A percentile compares a stretch with the other conserved stretches of the same genome.
phyloP scores from a whole-genome alignment of 2,329 filamentous ascomycete species.

The Lachnellula occidentalis region DNA sequence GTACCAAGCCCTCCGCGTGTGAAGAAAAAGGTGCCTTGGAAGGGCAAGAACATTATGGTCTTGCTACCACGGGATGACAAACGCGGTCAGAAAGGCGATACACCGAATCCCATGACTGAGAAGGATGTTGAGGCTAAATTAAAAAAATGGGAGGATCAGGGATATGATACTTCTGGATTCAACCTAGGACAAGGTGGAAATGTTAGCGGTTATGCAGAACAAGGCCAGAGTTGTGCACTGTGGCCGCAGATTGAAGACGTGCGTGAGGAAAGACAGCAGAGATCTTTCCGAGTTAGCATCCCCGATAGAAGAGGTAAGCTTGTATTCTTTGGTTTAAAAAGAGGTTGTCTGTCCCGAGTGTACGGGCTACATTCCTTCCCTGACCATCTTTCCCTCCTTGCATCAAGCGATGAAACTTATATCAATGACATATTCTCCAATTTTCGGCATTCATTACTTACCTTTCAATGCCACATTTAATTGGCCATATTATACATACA shows the following conservation, averaged over 20 bases:
- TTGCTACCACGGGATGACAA: conserved; percentile 63
- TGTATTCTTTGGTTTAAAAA: conserved; percentile 1
- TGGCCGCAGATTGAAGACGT: conserved; percentile 63
- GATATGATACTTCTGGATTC: conserved; percentile 65
- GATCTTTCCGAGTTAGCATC: conserved; percentile 57
- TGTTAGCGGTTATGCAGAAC: conserved; percentile 15
- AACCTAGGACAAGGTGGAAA: conserved; percentile 49
- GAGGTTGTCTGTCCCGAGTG: neutral
- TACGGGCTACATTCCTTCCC: too few species aligned
- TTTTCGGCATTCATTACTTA: neutral
- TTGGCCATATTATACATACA: conserved; percentile 1
- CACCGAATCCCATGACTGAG: conserved; percentile 48
- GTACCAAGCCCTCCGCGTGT: conserved; percentile 47
- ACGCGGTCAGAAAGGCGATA: conserved; percentile 52
- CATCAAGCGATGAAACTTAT: neutral
- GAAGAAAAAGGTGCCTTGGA: conserved; percentile 71
- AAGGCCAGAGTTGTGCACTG: conserved; percentile 56
- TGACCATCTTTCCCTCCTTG: neutral
- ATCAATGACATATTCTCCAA: neutral
- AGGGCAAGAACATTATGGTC: conserved; percentile 68
- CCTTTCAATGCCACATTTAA: neutral
- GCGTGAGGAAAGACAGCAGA: conserved; percentile 46
- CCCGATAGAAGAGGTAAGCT: conserved; percentile 41
- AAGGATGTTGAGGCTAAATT: conserved; percentile 57
- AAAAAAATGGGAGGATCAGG: conserved; percentile 60